These are phyloP conservation scores for Curvularia hawaiiensis DNA, from an alignment of 2,329 filamentous ascomycete genomes.

Conservation along the genomic window DNA sequence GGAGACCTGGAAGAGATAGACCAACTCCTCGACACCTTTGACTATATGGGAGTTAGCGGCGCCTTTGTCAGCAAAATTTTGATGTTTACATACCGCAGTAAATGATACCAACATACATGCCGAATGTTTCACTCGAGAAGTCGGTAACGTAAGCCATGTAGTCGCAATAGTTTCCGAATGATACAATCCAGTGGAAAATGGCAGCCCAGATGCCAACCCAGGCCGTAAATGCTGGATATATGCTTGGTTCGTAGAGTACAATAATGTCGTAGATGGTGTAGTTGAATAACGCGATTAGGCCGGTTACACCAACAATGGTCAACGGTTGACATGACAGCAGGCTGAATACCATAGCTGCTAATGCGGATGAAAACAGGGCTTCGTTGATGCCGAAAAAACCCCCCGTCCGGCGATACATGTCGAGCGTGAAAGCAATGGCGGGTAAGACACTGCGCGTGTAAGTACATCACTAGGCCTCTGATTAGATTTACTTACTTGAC, in stretches of 20 bases:
- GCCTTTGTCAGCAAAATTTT: too few species aligned
- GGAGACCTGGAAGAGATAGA: conserved; percentile 55
- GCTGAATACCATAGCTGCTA: conserved; percentile 62
- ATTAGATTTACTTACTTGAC: conserved; percentile 51
- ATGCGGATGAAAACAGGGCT: conserved; percentile 59
- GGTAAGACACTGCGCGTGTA: conserved; percentile 54
- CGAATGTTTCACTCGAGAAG: conserved; percentile 60
- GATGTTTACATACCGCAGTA: conserved; percentile 53
- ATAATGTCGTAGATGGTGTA: conserved; percentile 66
- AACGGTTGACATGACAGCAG: conserved; percentile 59
- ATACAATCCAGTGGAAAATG: conserved; percentile 62
- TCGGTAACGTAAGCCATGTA: conserved; percentile 65
- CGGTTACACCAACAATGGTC: conserved; percentile 63
- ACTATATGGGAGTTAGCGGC: conserved; percentile 40
- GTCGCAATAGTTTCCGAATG: conserved; percentile 59
- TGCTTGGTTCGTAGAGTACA: conserved; percentile 52
- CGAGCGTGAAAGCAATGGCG: conserved; percentile 63
- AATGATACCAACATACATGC: conserved; percentile 62
- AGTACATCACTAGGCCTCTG: background rate
- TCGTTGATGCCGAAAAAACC: conserved; percentile 64
- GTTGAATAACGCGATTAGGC: conserved; percentile 58
- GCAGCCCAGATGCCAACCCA: conserved; percentile 64
- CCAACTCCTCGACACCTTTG: conserved; percentile 62
- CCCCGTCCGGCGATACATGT: conserved; percentile 62
- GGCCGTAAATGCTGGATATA: conserved; percentile 61